phyloP scores from a whole-genome alignment of 768 basidiomycete species.

The Termitomyces sp. region DNA sequence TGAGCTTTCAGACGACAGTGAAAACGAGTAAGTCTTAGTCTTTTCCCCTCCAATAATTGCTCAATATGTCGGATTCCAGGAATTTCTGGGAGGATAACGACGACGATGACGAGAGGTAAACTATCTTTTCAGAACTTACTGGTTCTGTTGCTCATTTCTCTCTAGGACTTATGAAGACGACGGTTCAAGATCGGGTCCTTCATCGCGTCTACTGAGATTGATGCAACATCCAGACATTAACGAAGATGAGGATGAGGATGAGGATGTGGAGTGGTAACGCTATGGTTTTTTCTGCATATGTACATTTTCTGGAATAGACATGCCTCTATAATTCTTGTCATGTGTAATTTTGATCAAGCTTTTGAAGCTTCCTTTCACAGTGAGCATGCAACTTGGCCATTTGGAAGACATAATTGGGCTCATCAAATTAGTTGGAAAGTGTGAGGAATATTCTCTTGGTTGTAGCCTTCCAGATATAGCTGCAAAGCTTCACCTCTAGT shows the following conservation, averaged over 20 bases:
- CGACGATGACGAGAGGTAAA: background rate
- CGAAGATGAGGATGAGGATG: background rate
- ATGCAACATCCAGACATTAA: background rate
- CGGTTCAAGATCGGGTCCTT: slow-evolving; percentile 14
- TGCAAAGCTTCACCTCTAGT: background rate
- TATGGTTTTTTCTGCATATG: background rate
- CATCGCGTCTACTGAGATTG: slow-evolving; percentile 11
- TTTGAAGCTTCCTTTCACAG: slow-evolving; percentile 12
- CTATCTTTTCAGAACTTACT: no score
- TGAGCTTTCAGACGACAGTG: slow-evolving; percentile 7
- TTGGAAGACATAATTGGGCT: slow-evolving; percentile 19
- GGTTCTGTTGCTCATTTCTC: background rate
- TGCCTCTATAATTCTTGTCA: background rate
- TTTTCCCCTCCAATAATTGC: background rate
- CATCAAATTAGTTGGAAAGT: slow-evolving; percentile 9
- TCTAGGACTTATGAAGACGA: slow-evolving; percentile 11
- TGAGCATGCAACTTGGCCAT: slow-evolving; percentile 21
- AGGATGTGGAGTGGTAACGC: background rate
- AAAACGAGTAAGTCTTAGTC: slow-evolving; percentile 5
- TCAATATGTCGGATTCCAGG: background rate
- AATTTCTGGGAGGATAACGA: background rate
- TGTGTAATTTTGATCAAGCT: background rate
- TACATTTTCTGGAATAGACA: background rate
- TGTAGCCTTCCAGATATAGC: background rate
- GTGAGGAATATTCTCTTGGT: background rate